Evolutionary conservation across 192 early-diverging fungal genomes (phyloP).

Genomic region (Diversispora eburnea): DNA sequence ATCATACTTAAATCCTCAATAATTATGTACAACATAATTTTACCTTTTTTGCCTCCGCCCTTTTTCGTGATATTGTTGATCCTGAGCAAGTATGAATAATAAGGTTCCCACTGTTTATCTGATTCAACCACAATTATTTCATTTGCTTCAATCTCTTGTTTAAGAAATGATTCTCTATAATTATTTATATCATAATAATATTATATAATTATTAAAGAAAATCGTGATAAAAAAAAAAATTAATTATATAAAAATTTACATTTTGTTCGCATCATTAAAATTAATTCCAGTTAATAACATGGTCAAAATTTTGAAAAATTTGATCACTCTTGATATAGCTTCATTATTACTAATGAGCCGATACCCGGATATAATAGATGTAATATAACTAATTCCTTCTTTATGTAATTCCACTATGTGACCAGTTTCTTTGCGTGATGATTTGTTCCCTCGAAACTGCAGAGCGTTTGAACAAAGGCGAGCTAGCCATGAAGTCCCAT

Average conservation of each 20-base stretch:
- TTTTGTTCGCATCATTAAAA: conserved; percentile 33
- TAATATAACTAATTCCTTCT: conserved; percentile 36
- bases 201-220: not conserved
- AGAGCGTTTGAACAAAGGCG: conserved; percentile 29
- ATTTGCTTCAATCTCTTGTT: conserved; percentile 29
- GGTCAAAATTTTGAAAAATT: conserved; percentile 48
- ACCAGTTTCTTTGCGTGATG: conserved; percentile 33
- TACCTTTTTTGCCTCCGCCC: conserved; percentile 26
- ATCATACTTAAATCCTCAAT: no score
- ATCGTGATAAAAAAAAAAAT: not conserved
- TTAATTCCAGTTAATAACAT: conserved; percentile 38
- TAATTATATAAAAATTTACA: conserved; percentile 34
- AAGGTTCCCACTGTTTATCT: conserved; percentile 42
- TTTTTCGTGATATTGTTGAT: conserved; percentile 42
- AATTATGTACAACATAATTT: not conserved
- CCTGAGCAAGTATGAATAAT: conserved; percentile 40
- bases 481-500: conserved; percentile 39
- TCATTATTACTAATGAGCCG: conserved; percentile 18
- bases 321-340: conserved; percentile 28
- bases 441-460: conserved; percentile 29
- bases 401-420: conserved; percentile 38
- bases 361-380: conserved; percentile 31
- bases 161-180: conserved; percentile 41
- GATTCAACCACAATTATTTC: conserved; percentile 25
- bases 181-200: not conserved